Conservation (phyloP, 2,329 filamentous ascomycete species). For the Apiospora marii region DNA sequence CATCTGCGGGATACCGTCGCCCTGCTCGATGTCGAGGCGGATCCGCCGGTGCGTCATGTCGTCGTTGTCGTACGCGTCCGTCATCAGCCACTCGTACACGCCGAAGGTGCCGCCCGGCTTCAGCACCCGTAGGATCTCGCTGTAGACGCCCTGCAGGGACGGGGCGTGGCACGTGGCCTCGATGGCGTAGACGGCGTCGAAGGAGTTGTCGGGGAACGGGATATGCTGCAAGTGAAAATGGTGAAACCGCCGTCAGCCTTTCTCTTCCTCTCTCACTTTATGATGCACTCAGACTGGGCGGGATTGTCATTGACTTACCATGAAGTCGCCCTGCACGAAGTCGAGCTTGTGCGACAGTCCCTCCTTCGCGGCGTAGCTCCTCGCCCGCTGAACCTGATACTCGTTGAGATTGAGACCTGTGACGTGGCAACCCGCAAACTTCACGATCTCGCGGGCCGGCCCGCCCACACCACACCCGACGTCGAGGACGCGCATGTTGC, state of each 20-base stretch:
- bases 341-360: conserved; percentile 69
- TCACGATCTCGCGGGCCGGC: conserved; percentile 77
- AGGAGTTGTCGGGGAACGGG: conserved; percentile 74
- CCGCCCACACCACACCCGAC: conserved; percentile 82
- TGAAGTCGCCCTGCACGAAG: conserved; percentile 80
- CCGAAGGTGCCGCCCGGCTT: conserved; percentile 81
- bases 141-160: conserved; percentile 75
- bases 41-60: conserved; percentile 73
- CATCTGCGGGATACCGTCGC: conserved; percentile 82
- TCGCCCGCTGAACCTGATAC: conserved; percentile 80
- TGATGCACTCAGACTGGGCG: no score
- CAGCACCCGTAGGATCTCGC: conserved; percentile 75
- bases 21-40: conserved; percentile 77
- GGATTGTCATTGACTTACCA: conserved; percentile 54
- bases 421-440: conserved; percentile 74
- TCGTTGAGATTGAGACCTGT: conserved; percentile 82
- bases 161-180: conserved; percentile 81
- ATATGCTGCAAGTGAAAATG: conserved; percentile 62
- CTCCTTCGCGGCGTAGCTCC: conserved; percentile 70
- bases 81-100: conserved; percentile 85
- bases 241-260: background rate
- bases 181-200: conserved; percentile 81
- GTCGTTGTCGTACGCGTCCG: conserved; percentile 74
- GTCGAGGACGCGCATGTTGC: conserved; percentile 74
- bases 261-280: background rate